Base-by-base conservation (phyloP, 805 yeast species). In the Candida sithepensis region DNA sequence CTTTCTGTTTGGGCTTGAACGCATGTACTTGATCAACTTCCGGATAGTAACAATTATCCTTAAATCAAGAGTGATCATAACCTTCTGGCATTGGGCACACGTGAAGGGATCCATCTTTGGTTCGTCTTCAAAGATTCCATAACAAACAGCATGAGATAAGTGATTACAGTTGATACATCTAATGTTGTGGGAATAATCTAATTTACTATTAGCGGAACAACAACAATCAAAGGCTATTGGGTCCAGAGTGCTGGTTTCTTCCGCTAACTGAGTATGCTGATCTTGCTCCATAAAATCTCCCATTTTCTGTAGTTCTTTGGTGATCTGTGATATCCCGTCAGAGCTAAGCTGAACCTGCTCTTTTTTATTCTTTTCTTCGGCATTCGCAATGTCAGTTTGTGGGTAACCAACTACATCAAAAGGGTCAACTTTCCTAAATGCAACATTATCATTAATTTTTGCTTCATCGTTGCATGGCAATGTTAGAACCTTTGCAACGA, bases 371-470 rank as follows among this genome's bases (percentile, higher is more conserved):
- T 12, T 30, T 12, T n/a, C 5, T 12, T 12, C 34, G 5, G 14
- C 16, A 6, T 24, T 24, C 28, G 10, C 10, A 24, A 10, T 24
- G 10, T 30, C 34, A 30, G 8, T 30, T 12, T 30, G 13, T 30
- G 13, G 34, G 4, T 8, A 26, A 12, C 14, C 34, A 30, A 52
- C 24, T 4, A 47, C 22, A 38, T 47, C 56, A 45, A 64, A 59
- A 3, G 68, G 68, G 42, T 64, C 64, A 26, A 71, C 49, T 38
- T 55, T 46, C 37, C 67, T 59, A 39, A 57, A 65, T 48, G 60
- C 12, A 2, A 36, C 50, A 14, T 66, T 64, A 52, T 70, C 72
- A 26, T 65, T 62, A 44, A 61, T 66, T 14, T 73, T 74, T 39
- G 36, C 32, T 13, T 40, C 46, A 39, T 43, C 41, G 14, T 42